phyloP scores from a whole-genome alignment of 305 asterid genomes.

The Solanum hybrid region DNA sequence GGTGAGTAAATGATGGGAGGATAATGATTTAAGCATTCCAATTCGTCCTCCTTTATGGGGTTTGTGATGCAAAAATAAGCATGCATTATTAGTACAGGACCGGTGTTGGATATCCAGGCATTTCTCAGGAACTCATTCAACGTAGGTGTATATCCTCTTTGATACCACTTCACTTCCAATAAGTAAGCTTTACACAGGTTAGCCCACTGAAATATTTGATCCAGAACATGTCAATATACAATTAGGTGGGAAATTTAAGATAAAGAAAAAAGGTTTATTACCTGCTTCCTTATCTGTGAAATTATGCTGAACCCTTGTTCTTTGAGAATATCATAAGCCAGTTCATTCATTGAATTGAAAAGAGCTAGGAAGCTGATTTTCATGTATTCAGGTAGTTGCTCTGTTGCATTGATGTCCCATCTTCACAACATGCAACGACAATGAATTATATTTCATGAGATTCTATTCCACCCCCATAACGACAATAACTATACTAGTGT shows the following conservation, averaged over 20 bases:
- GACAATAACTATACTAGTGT: too few species aligned
- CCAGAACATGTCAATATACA: not conserved
- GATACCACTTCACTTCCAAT: slow-evolving; percentile 55
- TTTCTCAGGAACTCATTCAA: slow-evolving; percentile 31
- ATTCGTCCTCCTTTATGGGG: slow-evolving; percentile 24
- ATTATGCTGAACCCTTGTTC: slow-evolving; percentile 48
- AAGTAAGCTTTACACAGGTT: slow-evolving; percentile 33
- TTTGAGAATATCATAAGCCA: slow-evolving; percentile 34
- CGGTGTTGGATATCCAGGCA: slow-evolving; percentile 45
- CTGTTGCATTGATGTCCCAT: slow-evolving; percentile 29
- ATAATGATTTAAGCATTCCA: slow-evolving; percentile 25
- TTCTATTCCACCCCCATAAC: too few species aligned
- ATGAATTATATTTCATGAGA: too few species aligned
- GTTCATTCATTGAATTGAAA: slow-evolving; percentile 38
- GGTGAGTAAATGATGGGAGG: slow-evolving; percentile 35
- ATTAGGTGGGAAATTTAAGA: not conserved
- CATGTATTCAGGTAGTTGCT: slow-evolving; percentile 53
- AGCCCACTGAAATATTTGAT: slow-evolving; percentile 35
- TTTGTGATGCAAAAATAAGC: slow-evolving; percentile 30
- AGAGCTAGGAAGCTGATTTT: slow-evolving; percentile 40
- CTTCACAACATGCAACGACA: not conserved
- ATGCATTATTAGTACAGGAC: slow-evolving; percentile 31
- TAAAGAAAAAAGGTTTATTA: not conserved
- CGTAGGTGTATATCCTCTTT: slow-evolving; percentile 36
- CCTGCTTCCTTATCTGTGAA: slow-evolving; percentile 36